phyloP scores from a whole-genome alignment of 306 rosid species.

The Benincasa hispida region DNA sequence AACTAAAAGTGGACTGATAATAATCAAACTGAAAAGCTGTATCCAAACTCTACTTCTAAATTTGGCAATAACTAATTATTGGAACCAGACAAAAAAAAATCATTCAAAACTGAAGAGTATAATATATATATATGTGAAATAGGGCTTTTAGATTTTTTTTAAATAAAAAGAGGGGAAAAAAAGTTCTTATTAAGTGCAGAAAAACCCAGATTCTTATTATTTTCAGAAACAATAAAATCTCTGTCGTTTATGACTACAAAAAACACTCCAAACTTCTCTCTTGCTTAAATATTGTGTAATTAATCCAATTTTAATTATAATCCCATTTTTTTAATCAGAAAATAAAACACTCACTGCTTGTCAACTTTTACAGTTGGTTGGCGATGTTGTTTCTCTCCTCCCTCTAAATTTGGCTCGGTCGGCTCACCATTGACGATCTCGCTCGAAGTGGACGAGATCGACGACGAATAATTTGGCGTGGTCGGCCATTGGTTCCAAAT shows the following conservation, averaged over 20 bases:
- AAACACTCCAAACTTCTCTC: background rate
- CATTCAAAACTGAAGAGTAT: background rate
- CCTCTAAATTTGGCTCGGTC: conserved; percentile 10
- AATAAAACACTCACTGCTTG: conserved; percentile 37
- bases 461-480: conserved; percentile 76
- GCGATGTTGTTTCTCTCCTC: background rate
- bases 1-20: background rate
- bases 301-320: background rate
- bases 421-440: conserved; percentile 50
- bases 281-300: background rate
- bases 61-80: background rate
- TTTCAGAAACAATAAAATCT: background rate
- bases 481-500: conserved; percentile 49
- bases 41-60: background rate
- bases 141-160: background rate
- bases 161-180: background rate
- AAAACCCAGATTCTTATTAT: background rate
- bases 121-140: background rate
- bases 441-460: conserved; percentile 70
- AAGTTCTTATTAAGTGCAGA: background rate
- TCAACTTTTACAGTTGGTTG: conserved; percentile 18
- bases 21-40: background rate
- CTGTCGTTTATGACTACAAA: too few relatives aligned
- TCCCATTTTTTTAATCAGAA: background rate
- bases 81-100: background rate